These are phyloP conservation scores for Trichoderma gamsii DNA, from an alignment of 495 filamentous ascomycete species.

Conservation along the genomic window DNA sequence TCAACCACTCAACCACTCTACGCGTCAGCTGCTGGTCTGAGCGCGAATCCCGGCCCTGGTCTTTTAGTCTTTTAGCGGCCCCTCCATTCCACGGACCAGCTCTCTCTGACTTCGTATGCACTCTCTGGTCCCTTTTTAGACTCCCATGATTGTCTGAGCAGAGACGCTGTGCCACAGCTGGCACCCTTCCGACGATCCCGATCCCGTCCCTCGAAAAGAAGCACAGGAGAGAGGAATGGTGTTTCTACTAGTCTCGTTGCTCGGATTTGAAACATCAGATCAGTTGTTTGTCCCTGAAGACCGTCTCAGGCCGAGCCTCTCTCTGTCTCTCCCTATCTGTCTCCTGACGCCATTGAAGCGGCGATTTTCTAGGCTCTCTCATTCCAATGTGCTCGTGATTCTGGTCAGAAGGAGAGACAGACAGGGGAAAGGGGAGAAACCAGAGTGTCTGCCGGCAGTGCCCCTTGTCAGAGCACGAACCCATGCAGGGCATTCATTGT, in stretches of 20 bases:
- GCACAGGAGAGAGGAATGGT: not conserved
- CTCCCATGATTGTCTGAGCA: too few species aligned
- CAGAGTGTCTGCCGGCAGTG: not conserved
- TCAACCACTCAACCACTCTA: not conserved
- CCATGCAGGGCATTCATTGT: not conserved
- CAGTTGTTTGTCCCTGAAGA: not conserved
- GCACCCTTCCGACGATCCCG: not conserved
- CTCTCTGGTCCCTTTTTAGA: too few species aligned
- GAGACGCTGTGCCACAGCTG: too few species aligned
- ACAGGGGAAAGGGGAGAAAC: not conserved
- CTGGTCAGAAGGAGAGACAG: too few species aligned
- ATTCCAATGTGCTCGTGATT: not conserved
- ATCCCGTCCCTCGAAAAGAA: not conserved
- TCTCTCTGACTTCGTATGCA: not conserved
- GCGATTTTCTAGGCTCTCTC: not conserved
- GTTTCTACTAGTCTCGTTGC: slow-evolving; percentile 5
- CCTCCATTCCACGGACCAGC: not conserved
- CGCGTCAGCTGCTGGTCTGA: not conserved
- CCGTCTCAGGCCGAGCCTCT: too few species aligned
- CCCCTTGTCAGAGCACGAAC: not conserved
- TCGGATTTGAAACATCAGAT: not conserved
- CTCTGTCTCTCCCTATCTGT: not conserved
- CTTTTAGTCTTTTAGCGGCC: not conserved
- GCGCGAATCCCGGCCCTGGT: not conserved
- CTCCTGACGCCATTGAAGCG: not conserved